Evolutionary conservation across 1,139 yeast genomes (phyloP), one percentile per base, ranked within the genome.

Genomic region (Wickerhamomyces sp.): DNA sequence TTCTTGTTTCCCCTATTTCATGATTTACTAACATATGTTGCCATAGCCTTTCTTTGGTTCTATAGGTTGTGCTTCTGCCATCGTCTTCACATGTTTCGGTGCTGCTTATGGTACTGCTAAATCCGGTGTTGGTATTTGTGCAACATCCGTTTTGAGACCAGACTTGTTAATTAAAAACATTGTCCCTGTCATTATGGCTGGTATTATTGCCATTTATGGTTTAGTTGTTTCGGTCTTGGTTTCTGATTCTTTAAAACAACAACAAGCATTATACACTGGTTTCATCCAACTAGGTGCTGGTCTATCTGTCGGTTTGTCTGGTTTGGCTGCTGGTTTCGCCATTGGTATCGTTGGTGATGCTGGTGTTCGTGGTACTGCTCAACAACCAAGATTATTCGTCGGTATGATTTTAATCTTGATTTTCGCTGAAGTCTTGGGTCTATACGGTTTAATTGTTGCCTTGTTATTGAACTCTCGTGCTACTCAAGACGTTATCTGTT

Each of bases 31-130:
- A 48, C 55, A n/a, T 20, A 15, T 45, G 21, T 24, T 34, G 26
- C 31, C n/a, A n/a, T n/a, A 49, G 68, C 96, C 97, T 64, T 89
- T 89, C 73, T 87, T 89, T 65, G 96, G 96, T 64, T 90, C 97
- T 56, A 87, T 92, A 65, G 98, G 98, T 62, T 94, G 98, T 75
- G 96, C 98, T 47, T 90, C 97, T 42, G 97, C 99, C 67, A 92
- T 94, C 63, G 87, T 92, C 60, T 89, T 92, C 78, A 92, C 98
- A 66, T 88, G 96, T 68, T 85, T 90, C 60, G 99, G 99, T 74
- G 97, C 99, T 55, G 92, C 97, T 41, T 89, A 90, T 66, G 99
- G 98, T 74, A 94, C 98, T 53, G 99, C 99, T 61, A 94, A 94
- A 72, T 85, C 96, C 31, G 99, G 99, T 71, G 95, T 92, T 50